Base-by-base conservation (phyloP, 2,329 filamentous ascomycete species). In the Fusarium anthophilum region DNA sequence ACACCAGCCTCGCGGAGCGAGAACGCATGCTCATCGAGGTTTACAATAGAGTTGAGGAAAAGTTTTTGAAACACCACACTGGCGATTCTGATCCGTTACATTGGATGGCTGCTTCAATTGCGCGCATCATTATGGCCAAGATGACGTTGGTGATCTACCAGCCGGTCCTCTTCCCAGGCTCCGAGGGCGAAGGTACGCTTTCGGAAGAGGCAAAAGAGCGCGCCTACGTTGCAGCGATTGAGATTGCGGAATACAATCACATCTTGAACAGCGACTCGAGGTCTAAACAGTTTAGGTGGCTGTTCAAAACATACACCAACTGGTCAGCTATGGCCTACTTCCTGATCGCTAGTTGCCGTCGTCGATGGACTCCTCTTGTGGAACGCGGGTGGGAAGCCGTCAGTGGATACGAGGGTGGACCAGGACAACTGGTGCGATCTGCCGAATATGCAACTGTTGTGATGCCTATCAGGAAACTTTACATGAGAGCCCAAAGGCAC, bases 141-240 rank as follows among this genome's bases (percentile, higher is more conserved):
- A 90, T 95, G 85, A 94, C 91, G 84, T 86, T 96, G 41, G 88
- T 95, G 68, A 88, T 94, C 6, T 93, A 96, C 77, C 91, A 96
- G 75, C 93, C 93, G 1, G 87, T 92, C 77, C 90, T 93, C 38
- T 88, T 91, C 58, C 86, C 87, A 39, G 88, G 90, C 32, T 86
- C 87, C 15, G 86, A 86, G n/a, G 81, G 85, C 12, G 86, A 86
- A n/a, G 81, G 85, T 14, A 86, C 85, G 32, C 84, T 93, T 13
- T 88, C 90, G 0, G 86, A 89, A 56, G 91, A 91, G 54, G 89
- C 90, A 14, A 89, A 90, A 64, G 89, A 94, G 70, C 91, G 91
- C 65, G 85, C 95, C 3, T 93, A 94, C 79, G 83, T 91, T 30
- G 92, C 91, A 0, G 91, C 92, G 6, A 87, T 95, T 32, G 93